Base-by-base conservation (phyloP, 2,329 filamentous ascomycete genomes). In the Didymella sp. region DNA sequence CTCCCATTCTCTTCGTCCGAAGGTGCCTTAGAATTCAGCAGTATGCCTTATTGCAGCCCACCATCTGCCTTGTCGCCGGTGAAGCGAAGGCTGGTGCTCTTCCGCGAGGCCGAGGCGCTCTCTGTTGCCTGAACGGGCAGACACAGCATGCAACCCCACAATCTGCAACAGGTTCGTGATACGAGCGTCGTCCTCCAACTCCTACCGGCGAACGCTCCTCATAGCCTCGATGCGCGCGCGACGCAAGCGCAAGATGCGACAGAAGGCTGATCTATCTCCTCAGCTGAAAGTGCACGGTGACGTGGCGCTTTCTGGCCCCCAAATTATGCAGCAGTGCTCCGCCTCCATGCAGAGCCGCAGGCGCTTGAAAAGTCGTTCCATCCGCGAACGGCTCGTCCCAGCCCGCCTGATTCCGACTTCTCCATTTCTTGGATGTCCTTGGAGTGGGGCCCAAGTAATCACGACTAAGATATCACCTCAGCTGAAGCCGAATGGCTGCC, bases 261-360 rank as follows among this genome's bases (percentile, higher is more conserved):
- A 30, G 27, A 48, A 59, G 42, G 56, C 53, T 47, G 47, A 56
- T 21, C 11, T 30, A 19, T 51, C 24, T 28, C 56, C 30, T 53
- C 56, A 53, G 25, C 44, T 49, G 40, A 54, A 57, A 42, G 56
- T 43, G 61, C 59, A 63, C 59, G 59, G 58, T 66, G 61, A 64
- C 54, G 60, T 66, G 64, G 64, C 63, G 58, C 28, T 51, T 38
- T 62, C 48, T 61, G 54, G 61, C 61, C 61, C 61, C 61, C 56
- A 60, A 19, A 22, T 22, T 43, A 37, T 63, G 59, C 52, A 61
- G 48, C 51, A 15, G 27, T 57, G 56, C 63, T 67, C 61, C 61
- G 63, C 63, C 58, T 61, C 47, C 35, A 60, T 60, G 61, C 63
- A 63, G 61, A 64, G 59, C 61, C 63, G 58, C 63, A 62, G 41